Evolutionary conservation across 1,139 yeast genomes (phyloP), one percentile per base, ranked within the genome.

Genomic region (Geotrichum phurueaensis): DNA sequence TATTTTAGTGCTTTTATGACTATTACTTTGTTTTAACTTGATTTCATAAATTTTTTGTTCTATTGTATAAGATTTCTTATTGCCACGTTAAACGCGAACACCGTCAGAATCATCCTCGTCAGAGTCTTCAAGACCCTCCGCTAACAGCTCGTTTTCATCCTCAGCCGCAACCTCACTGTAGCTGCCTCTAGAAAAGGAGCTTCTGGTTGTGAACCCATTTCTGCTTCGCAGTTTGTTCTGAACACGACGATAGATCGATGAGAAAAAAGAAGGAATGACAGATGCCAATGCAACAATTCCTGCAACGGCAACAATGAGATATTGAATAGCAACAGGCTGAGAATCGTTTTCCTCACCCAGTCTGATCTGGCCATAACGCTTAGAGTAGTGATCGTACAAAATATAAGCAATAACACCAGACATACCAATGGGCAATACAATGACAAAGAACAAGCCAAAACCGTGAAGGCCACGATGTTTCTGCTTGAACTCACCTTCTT

Each of bases 311-410:
- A 71, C 63, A 15, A 70, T 64, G 13, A 65, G 62, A 48, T 66
- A 67, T 49, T 66, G 68, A 18, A 70, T 58, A 33, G 62, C 62
- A 10, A 65, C 58, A 45, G 67, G 67, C 60, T 65, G 70, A 52
- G 66, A 65, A 48, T 64, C 72, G 25, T 86, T 89, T 53, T 85
- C 91, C 61, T 86, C 94, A 53, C 88, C 95, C 56, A 92, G 80
- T 68, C 97, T 79, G 61, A 92, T 92, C 72, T 88, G 96, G 18
- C 97, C 96, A 69, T 89, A 84, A 67, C 90, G 79, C 63, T 85
- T 79, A 72, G 89, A 85, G 7, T 96, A 96, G 67, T 85, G 82
- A 63, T 89, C 94, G 73, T 88, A 91, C 23, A 90, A 85, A 74
- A 89, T 84, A 83, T 86, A 86, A 1, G 84, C 79, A 3, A 86